Evolutionary conservation across 805 yeast species (phyloP).

Genomic region (Cyberlindnera euphorbiiphila): DNA sequence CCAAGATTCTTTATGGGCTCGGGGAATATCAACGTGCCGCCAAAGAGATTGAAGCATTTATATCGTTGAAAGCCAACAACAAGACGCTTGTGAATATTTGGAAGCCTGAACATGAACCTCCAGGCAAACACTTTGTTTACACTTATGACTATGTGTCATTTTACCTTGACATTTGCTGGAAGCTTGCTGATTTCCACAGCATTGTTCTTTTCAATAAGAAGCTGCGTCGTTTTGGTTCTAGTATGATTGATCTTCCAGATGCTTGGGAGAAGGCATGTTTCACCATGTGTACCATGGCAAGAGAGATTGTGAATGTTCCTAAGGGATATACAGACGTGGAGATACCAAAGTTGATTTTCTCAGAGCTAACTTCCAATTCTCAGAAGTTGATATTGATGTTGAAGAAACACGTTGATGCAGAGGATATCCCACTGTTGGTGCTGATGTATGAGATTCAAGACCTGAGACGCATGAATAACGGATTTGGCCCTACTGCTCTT

Average conservation of each 20-base stretch:
- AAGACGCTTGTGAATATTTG: conserved; percentile 80
- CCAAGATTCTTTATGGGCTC: conserved; percentile 53
- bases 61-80: conserved; percentile 61
- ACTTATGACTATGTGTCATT: conserved; percentile 65
- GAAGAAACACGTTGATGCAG: conserved; percentile 33
- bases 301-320: conserved; percentile 40
- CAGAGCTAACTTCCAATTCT: conserved; percentile 39
- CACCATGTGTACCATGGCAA: conserved; percentile 47
- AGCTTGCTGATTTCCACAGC: conserved; percentile 52
- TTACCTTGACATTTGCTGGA: conserved; percentile 51
- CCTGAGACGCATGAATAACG: conserved; percentile 69
- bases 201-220: conserved; percentile 63
- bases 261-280: conserved; percentile 66
- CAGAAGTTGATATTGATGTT: conserved; percentile 28
- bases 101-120: conserved; percentile 89
- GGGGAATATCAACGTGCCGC: conserved; percentile 51
- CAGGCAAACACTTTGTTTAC: conserved; percentile 88
- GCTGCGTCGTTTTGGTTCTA: conserved; percentile 72
- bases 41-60: conserved; percentile 57
- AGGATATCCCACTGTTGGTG: conserved; percentile 38
- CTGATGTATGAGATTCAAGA: conserved; percentile 51
- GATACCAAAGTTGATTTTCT: conserved; percentile 41
- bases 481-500: conserved; percentile 72
- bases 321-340: conserved; percentile 48
- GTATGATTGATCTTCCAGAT: conserved; percentile 60